A percentile compares a stretch with the other conserved stretches of the same genome.
Conservation (phyloP, 2,329 filamentous ascomycete genomes). For the Xylaria sp. region DNA sequence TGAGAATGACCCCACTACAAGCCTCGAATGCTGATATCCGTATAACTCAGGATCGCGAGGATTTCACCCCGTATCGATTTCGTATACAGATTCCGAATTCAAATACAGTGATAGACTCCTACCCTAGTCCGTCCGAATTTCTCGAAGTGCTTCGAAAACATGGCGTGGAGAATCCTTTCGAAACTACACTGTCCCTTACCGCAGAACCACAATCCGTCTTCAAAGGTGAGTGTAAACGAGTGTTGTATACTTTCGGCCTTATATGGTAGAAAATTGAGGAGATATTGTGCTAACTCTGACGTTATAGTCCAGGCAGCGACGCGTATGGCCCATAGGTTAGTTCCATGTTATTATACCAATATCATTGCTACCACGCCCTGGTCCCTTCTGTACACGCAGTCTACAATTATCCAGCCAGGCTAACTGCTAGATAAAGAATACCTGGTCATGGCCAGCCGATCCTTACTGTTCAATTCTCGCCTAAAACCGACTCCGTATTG, state of each 20-base stretch:
- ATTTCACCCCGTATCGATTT: constrained; percentile 71
- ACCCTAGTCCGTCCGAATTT: constrained; percentile 62
- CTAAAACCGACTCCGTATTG: constrained; percentile 41
- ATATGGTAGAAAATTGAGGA: background rate
- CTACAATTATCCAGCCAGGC: background rate
- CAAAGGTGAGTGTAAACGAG: constrained; percentile 22
- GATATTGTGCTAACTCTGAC: constrained; percentile 4
- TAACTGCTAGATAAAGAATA: constrained; percentile 59
- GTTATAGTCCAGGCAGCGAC: constrained; percentile 91
- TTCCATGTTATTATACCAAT: background rate
- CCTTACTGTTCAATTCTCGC: constrained; percentile 40
- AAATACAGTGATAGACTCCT: constrained; percentile 65
- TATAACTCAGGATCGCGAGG: constrained; percentile 59
- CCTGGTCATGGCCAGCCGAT: constrained; percentile 94
- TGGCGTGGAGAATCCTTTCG: constrained; percentile 68
- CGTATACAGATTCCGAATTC: constrained; percentile 67
- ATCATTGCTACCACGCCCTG: background rate
- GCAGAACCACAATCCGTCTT: constrained; percentile 87
- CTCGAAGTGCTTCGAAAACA: constrained; percentile 65
- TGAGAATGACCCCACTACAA: background rate
- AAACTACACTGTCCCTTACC: constrained; percentile 65
- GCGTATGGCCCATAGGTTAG: constrained; percentile 78
- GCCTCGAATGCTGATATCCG: constrained; percentile 20
- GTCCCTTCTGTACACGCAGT: background rate
- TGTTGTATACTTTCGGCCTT: background rate